Conservation (phyloP, 495 filamentous ascomycete species). For the Aspergillus conjunctus region DNA sequence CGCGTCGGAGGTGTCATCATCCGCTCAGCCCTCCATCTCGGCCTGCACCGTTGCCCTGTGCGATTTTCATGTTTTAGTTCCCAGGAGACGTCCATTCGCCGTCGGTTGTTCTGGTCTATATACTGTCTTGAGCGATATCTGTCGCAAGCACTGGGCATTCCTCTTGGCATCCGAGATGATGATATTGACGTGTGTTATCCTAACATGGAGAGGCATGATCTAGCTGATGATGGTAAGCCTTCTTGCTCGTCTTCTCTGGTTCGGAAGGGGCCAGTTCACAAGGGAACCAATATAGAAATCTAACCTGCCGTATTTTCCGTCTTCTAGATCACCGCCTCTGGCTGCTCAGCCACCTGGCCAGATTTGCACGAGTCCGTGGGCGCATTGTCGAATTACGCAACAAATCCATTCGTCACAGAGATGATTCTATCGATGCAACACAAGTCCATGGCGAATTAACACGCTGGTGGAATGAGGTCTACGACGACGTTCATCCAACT, state of each 20-base stretch:
- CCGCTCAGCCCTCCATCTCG: slow-evolving; percentile 50
- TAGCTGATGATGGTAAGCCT: slow-evolving; percentile 16
- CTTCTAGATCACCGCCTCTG: slow-evolving; percentile 30
- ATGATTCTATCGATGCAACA: slow-evolving; percentile 36
- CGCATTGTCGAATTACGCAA: slow-evolving; percentile 49
- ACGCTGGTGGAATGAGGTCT: slow-evolving; percentile 52
- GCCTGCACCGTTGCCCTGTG: slow-evolving; percentile 51
- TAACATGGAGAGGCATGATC: slow-evolving; percentile 37
- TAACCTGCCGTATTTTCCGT: not conserved
- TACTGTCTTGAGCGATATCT: slow-evolving; percentile 54
- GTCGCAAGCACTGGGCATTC: slow-evolving; percentile 51
- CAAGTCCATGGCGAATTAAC: slow-evolving; percentile 42
- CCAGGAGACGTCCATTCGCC: slow-evolving; percentile 42
- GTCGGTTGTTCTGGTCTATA: slow-evolving; percentile 53
- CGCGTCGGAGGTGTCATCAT: slow-evolving; percentile 49
- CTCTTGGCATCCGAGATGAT: slow-evolving; percentile 53
- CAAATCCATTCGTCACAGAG: slow-evolving; percentile 46
- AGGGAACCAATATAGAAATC: too few species aligned
- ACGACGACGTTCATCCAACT: slow-evolving; percentile 43
- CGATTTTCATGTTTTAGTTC: slow-evolving; percentile 43
- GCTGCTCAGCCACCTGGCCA: slow-evolving; percentile 42
- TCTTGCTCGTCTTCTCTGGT: not conserved
- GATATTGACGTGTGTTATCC: slow-evolving; percentile 57
- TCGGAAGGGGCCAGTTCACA: too few species aligned
- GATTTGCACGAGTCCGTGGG: slow-evolving; percentile 46